These are phyloP conservation scores for Sporopachydermia cereana DNA, from an alignment of 1,139 yeast genomes.

Conservation along the genomic window DNA sequence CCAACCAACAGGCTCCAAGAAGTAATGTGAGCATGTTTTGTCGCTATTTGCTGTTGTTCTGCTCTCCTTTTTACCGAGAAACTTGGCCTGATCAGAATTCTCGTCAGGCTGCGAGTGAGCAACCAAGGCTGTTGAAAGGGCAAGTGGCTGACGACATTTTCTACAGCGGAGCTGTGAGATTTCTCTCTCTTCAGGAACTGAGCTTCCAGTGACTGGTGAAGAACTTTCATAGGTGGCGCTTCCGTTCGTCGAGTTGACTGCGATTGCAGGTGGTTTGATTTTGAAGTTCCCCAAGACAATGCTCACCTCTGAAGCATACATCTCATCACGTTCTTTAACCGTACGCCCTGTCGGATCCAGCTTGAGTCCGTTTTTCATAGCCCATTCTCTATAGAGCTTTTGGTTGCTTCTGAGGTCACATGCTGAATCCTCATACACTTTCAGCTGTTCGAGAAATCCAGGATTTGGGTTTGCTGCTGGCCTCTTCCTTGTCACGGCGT, in stretches of 20 bases:
- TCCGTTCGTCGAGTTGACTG: slow-evolving; percentile 5
- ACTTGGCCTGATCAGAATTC: slow-evolving; percentile 49
- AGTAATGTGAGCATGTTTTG: slow-evolving; percentile 66
- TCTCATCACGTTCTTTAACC: neutral
- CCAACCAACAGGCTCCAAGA: slow-evolving; percentile 83
- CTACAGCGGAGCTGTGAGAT: slow-evolving; percentile 47
- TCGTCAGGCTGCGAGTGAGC: slow-evolving; percentile 49
- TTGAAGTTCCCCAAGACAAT: slow-evolving; percentile 24
- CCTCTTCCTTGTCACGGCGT: slow-evolving; percentile 57
- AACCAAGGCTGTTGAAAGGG: slow-evolving; percentile 26
- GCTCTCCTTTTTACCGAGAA: slow-evolving; percentile 36
- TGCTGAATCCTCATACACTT: slow-evolving; percentile 42
- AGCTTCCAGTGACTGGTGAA: neutral
- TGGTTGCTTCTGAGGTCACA: slow-evolving; percentile 27
- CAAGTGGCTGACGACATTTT: slow-evolving; percentile 52
- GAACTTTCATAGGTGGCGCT: neutral
- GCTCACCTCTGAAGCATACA: slow-evolving; percentile 11
- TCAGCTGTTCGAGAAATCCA: slow-evolving; percentile 63
- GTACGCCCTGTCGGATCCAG: slow-evolving; percentile 25
- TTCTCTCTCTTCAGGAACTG: too few species aligned
- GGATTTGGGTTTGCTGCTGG: slow-evolving; percentile 59
- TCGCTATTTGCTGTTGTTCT: slow-evolving; percentile 41
- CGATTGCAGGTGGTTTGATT: slow-evolving; percentile 11
- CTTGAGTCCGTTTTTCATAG: slow-evolving; percentile 27
- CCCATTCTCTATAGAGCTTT: slow-evolving; percentile 42